A percentile compares a stretch with the other conserved stretches of the same genome.
Conservation (phyloP, 805 yeast species). For the Wickerhamiella cacticola region DNA sequence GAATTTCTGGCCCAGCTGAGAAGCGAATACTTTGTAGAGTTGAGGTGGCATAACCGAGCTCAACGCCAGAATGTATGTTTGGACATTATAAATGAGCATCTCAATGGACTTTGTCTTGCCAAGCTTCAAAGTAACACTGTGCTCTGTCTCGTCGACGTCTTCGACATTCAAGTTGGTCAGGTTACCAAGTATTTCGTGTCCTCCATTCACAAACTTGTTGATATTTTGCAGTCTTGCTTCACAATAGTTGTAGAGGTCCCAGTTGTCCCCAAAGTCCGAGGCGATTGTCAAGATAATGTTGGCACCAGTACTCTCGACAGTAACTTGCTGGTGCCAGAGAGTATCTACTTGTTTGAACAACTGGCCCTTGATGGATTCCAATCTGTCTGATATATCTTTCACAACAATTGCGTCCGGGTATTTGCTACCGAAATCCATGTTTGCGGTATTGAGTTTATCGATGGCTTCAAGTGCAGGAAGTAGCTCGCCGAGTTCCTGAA, state of each 20-base stretch:
- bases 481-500: not conserved
- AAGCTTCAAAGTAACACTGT: not conserved
- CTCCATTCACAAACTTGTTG: not conserved
- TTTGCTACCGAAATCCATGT: not conserved
- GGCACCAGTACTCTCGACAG: not conserved
- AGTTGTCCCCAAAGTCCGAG: not conserved
- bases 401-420: not conserved
- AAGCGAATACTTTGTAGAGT: not conserved
- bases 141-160: constrained; percentile 2
- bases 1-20: constrained; percentile 12
- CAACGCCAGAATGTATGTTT: constrained; percentile 10
- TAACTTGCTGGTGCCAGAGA: not conserved
- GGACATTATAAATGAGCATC: constrained; percentile 10
- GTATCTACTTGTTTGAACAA: not conserved
- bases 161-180: constrained; percentile 12
- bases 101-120: constrained; percentile 2
- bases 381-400: not conserved
- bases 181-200: not conserved
- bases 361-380: not conserved
- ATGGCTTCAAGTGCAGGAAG: constrained; percentile 3
- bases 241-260: constrained; percentile 2
- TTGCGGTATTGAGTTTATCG: not conserved
- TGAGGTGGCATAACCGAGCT: constrained; percentile 1
- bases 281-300: not conserved
- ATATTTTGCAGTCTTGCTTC: constrained; percentile 1